A percentile compares a stretch with the other conserved stretches of the same genome.
phyloP scores from a whole-genome alignment of 805 yeast genomes.

The Candida coquimbonensis region DNA sequence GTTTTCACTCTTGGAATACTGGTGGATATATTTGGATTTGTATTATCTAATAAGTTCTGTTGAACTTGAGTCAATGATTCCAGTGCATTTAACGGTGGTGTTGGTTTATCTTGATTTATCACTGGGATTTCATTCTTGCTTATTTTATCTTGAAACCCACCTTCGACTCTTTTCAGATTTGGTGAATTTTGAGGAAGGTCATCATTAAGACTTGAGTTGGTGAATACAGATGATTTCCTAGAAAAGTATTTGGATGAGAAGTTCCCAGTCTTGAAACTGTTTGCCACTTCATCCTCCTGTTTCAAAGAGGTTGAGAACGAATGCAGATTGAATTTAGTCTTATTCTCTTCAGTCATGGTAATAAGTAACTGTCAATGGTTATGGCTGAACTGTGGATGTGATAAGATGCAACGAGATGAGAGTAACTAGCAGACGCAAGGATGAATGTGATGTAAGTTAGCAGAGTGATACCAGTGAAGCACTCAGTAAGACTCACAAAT shows the following conservation, averaged over 20 bases:
- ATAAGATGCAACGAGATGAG: no score
- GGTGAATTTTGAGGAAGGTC: slow-evolving; percentile 11
- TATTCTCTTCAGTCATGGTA: not conserved
- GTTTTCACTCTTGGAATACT: not conserved
- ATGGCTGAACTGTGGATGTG: not conserved
- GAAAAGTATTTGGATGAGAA: slow-evolving; percentile 23
- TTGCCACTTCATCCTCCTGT: slow-evolving; percentile 8
- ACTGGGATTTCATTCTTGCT: not conserved
- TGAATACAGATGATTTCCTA: slow-evolving; percentile 12
- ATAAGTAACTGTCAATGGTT: no score
- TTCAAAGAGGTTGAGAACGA: slow-evolving; percentile 7
- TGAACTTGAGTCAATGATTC: slow-evolving; percentile 1
- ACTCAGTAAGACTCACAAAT: no score
- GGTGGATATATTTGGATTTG: not conserved
- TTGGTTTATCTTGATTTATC: not conserved
- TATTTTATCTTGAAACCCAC: slow-evolving; percentile 19
- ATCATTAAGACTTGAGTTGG: slow-evolving; percentile 1
- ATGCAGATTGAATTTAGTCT: not conserved
- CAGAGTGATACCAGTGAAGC: no score
- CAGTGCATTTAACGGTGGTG: not conserved
- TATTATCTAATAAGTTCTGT: not conserved
- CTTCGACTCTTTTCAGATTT: slow-evolving; percentile 17
- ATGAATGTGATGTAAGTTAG: no score
- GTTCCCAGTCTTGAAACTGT: slow-evolving; percentile 22
- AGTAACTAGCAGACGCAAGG: no score